Base-by-base conservation (phyloP, 192 early-diverging fungal species). In the Linnemannia exigua region DNA sequence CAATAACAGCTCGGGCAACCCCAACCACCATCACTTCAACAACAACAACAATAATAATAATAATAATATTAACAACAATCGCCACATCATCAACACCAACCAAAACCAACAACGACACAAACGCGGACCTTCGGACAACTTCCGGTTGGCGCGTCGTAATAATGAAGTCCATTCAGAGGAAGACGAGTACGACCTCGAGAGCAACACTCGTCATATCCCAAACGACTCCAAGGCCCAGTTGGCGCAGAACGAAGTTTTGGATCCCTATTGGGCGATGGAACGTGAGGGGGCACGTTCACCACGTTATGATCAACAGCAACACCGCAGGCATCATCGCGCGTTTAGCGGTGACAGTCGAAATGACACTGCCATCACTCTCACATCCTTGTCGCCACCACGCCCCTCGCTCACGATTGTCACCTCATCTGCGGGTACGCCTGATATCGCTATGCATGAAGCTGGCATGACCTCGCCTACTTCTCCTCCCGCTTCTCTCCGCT, bases 111-210 rank as follows among this genome's bases (percentile, higher is more conserved):
- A 44, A 44, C 41, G 41, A 3, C 41, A 44, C 41, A 63, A 63
- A 11, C 58, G 58, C 28, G 58, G 58, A 12, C 28, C 28, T 14
- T 33, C 58, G 14, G 58, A 63, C 28, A n/a, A 25, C 8, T 63
- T 63, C 58, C 58, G 54, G 0, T 46, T 67, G 3, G 48, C 67
- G 1, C 81, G 75, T 35, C 54, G 72, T 4, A 77, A 68, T 22
- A 83, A 77, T 66, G 71, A 73, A 3, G 72, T 83, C 50, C 63
- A 47, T 9, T 76, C 75, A 0, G 51, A 77, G 14, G 81, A 83
- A 0, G 28, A 63, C 25, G 41, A 70, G 28, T 44, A 44, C 41
- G 41, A 44, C 9, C 41, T 44, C 41, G 41, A 44, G 9, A 44
- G 41, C 41, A 44, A 44, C 9, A 3, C 5, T 3, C 41, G 41